Evolutionary conservation across 108 stramenopile genomes (phyloP).

Genomic region (Nitzschia sp.): DNA sequence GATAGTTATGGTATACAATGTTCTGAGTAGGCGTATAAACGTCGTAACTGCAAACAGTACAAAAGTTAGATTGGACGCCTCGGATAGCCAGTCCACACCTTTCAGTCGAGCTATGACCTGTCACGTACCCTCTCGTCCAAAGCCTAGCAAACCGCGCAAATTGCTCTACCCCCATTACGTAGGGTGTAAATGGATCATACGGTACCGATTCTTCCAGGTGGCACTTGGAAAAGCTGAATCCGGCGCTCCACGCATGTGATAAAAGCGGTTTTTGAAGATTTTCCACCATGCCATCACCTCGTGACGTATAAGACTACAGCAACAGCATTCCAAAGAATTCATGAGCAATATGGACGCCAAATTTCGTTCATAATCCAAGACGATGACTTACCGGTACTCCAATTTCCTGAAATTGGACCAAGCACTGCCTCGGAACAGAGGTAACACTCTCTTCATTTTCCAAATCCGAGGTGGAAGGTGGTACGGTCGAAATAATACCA

Average conservation of each 20-base stretch:
- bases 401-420: slow-evolving; percentile 59
- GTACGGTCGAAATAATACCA: slow-evolving; percentile 87
- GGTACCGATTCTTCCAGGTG: slow-evolving; percentile 92
- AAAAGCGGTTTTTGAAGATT: slow-evolving; percentile 69
- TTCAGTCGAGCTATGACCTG: background rate
- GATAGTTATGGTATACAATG: slow-evolving; percentile 66
- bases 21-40: slow-evolving; percentile 83
- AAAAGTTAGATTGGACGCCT: background rate
- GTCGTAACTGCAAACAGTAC: slow-evolving; percentile 67
- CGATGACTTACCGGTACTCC: slow-evolving; percentile 27
- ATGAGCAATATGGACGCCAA: background rate
- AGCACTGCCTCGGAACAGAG: slow-evolving; percentile 69
- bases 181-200: slow-evolving; percentile 87
- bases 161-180: slow-evolving; percentile 89
- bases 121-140: slow-evolving; percentile 55
- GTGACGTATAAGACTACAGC: slow-evolving; percentile 56
- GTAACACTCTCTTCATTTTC: slow-evolving; percentile 22
- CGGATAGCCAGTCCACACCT: background rate
- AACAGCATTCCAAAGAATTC: slow-evolving; percentile 1
- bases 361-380: background rate
- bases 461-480: slow-evolving; percentile 56
- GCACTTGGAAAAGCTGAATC: slow-evolving; percentile 92
- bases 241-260: slow-evolving; percentile 84
- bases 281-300: slow-evolving; percentile 72
- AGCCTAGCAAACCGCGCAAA: slow-evolving; percentile 88